Percentiles rank a stretch among this genome's conserved stretches.
Conservation (phyloP, 2,329 filamentous ascomycete genomes). For the Exophiala sp. region DNA sequence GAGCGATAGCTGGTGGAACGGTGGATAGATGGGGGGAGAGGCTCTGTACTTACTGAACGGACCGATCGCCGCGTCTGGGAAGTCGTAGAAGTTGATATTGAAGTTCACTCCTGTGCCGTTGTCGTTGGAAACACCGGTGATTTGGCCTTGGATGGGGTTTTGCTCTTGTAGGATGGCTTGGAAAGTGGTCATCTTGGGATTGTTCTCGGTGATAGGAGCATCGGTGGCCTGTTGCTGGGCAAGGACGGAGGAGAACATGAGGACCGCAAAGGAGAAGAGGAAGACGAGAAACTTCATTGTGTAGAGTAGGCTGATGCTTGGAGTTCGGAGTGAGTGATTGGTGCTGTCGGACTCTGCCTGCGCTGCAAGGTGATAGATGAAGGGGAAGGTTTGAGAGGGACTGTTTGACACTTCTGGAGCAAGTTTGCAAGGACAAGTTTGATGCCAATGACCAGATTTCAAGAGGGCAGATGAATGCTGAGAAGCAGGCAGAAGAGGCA, state of each 20-base stretch:
- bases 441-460: not conserved
- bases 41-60: conserved; percentile 52
- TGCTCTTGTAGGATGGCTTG: conserved; percentile 51
- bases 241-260: conserved; percentile 26
- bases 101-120: conserved; percentile 53
- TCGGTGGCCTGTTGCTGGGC: conserved; percentile 38
- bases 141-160: conserved; percentile 50
- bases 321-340: not conserved
- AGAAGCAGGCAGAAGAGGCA: not conserved
- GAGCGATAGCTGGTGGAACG: not conserved
- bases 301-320: not conserved
- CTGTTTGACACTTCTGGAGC: not conserved
- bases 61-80: conserved; percentile 50
- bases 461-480: not conserved
- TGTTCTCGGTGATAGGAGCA: conserved; percentile 50
- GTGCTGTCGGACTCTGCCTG: too few species aligned
- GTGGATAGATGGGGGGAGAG: not conserved
- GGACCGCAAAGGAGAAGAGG: conserved; percentile 24
- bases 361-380: not conserved
- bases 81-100: conserved; percentile 51
- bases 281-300: conserved; percentile 26
- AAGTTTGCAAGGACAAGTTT: not conserved
- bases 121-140: conserved; percentile 44
- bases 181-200: conserved; percentile 52
- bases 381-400: too few species aligned